These are phyloP conservation scores for Rhynchosporium graminicola DNA, from an alignment of 2,329 filamentous ascomycete genomes.

Conservation along the genomic window DNA sequence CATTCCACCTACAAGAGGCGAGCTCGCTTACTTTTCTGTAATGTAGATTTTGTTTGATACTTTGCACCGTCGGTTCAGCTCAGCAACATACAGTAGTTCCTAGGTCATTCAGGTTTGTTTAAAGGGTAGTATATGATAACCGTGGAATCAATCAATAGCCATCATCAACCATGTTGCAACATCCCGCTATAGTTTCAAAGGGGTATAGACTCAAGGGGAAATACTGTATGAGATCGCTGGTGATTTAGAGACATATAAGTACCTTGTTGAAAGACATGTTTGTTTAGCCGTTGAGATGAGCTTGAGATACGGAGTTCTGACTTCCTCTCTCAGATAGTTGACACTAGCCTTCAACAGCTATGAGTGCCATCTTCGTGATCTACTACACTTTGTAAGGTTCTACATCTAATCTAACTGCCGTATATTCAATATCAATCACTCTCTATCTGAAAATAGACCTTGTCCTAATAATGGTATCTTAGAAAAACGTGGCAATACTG, in stretches of 20 bases:
- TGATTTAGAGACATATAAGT: slow-evolving; percentile 53
- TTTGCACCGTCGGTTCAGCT: too few relatives aligned
- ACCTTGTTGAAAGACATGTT: neutral
- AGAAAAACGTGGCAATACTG: neutral
- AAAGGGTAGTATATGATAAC: neutral
- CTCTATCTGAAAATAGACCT: neutral
- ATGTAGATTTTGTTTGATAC: too few relatives aligned
- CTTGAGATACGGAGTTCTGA: neutral
- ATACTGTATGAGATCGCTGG: slow-evolving; percentile 52
- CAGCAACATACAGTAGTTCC: too few relatives aligned
- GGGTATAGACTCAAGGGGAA: slow-evolving; percentile 56
- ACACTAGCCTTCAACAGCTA: slow-evolving; percentile 47
- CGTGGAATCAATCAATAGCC: slow-evolving; percentile 42
- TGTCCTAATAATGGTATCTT: neutral
- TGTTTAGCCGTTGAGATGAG: neutral
- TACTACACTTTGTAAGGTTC: slow-evolving; percentile 44
- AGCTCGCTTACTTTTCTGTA: too few relatives aligned
- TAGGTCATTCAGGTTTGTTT: too few relatives aligned
- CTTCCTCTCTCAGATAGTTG: slow-evolving; percentile 38
- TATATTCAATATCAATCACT: neutral
- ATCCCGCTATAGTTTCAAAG: slow-evolving; percentile 54
- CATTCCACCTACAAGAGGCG: too few relatives aligned
- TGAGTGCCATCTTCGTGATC: slow-evolving; percentile 61
- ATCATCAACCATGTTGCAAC: slow-evolving; percentile 58
- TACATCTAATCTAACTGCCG: neutral